Conservation (phyloP, 2,329 filamentous ascomycete genomes). For the Fusarium xylarioides region DNA sequence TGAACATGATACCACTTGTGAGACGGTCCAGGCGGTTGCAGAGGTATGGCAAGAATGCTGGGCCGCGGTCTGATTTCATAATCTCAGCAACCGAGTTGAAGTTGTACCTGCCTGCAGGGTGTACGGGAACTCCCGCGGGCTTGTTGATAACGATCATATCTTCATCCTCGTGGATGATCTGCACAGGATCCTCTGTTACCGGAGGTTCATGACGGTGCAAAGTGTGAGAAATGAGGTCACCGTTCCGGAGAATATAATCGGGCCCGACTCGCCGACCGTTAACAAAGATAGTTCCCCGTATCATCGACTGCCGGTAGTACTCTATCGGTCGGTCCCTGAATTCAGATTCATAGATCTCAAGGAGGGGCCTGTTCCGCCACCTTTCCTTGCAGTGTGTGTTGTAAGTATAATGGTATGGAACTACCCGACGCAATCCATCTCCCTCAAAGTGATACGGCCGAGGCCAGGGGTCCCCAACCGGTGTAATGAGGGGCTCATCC, state of each 20-base stretch:
- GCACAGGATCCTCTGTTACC: conserved; percentile 81
- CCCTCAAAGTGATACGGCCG: conserved; percentile 82
- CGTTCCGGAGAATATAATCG: conserved; percentile 81
- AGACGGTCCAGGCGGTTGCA: conserved; percentile 95
- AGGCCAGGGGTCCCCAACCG: conserved; percentile 56
- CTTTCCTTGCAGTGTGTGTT: conserved; percentile 94
- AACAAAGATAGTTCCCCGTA: conserved; percentile 79
- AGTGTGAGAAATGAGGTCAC: conserved; percentile 90
- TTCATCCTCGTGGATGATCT: conserved; percentile 88
- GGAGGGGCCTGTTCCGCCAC: conserved; percentile 82
- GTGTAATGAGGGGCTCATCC: conserved; percentile 44
- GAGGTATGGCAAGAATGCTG: conserved; percentile 66
- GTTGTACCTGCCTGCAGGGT: conserved; percentile 93
- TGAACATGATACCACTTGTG: conserved; percentile 98
- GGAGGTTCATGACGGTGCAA: conserved; percentile 96
- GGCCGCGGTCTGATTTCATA: conserved; percentile 77
- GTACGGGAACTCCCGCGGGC: conserved; percentile 92
- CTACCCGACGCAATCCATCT: conserved; percentile 79
- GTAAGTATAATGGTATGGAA: conserved; percentile 92
- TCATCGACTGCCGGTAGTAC: conserved; percentile 90
- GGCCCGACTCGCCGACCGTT: conserved; percentile 77
- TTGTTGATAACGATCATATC: conserved; percentile 98
- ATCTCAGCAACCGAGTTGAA: conserved; percentile 96
- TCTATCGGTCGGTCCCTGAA: conserved; percentile 87
- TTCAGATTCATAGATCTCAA: conserved; percentile 90